phyloP scores from a whole-genome alignment of 179 eudicot genomes.

The Patellifolia procumbens region DNA sequence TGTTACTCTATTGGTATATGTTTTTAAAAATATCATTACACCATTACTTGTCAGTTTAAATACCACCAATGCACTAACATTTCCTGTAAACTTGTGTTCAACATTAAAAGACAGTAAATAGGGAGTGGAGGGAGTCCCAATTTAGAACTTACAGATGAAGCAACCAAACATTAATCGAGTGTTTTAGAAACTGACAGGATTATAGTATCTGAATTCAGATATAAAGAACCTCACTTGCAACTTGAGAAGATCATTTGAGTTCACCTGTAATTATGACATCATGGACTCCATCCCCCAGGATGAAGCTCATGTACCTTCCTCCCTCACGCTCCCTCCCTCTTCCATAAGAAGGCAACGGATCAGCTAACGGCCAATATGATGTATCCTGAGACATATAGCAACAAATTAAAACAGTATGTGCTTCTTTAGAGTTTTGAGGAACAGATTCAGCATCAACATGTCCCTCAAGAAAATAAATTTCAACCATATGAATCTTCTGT shows the following conservation, averaged over 20 bases:
- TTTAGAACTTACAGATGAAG: background rate
- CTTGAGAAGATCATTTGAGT: background rate
- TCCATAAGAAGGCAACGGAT: constrained; percentile 92
- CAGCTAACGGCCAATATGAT: constrained; percentile 72
- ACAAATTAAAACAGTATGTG: constrained; percentile 1
- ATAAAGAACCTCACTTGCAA: background rate
- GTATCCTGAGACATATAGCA: constrained; percentile 50
- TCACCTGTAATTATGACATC: constrained; percentile 91
- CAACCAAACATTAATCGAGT: background rate
- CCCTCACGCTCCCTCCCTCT: constrained; percentile 80
- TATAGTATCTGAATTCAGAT: background rate
- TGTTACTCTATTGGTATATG: too few relatives aligned
- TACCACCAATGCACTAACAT: too few relatives aligned
- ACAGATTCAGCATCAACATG: background rate
- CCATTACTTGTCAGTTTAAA: too few relatives aligned
- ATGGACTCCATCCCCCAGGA: constrained; percentile 75
- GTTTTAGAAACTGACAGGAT: background rate
- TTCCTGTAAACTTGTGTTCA: too few relatives aligned
- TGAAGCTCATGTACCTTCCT: constrained; percentile 65
- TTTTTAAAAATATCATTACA: too few relatives aligned
- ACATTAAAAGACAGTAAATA: too few relatives aligned
- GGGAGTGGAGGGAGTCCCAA: too few relatives aligned
- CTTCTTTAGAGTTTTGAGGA: background rate
- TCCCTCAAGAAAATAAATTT: background rate
- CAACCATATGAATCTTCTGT: too few relatives aligned